Percentiles rank a stretch among this genome's conserved stretches.
phyloP scores from a whole-genome alignment of 106 monocot species.

The Phalaenopsis aphrodite region DNA sequence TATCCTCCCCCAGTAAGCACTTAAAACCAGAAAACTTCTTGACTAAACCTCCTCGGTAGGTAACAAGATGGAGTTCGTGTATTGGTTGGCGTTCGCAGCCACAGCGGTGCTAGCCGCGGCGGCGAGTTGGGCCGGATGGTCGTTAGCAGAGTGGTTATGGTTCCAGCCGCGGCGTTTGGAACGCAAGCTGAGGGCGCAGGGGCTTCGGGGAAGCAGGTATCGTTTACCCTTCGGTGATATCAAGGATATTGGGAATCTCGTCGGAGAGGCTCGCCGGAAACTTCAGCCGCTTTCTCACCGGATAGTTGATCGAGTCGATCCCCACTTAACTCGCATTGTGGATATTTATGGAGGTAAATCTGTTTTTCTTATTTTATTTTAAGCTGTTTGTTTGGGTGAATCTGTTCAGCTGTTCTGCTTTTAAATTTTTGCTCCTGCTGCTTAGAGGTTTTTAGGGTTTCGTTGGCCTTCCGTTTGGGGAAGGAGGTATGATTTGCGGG shows the following conservation, averaged over 20 bases:
- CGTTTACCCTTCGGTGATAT: slow-evolving; percentile 31
- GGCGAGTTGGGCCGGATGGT: background rate
- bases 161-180: slow-evolving; percentile 34
- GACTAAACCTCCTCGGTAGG: too few relatives aligned
- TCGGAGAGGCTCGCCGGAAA: slow-evolving; percentile 21
- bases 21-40: too few relatives aligned
- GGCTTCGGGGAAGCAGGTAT: slow-evolving; percentile 41
- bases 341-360: slow-evolving; percentile 22
- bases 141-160: slow-evolving; percentile 22
- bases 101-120: background rate
- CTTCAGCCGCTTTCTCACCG: slow-evolving; percentile 35
- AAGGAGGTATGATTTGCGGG: background rate
- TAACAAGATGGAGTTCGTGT: background rate
- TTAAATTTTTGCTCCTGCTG: background rate
- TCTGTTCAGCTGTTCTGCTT: background rate
- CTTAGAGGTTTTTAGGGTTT: background rate
- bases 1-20: too few relatives aligned
- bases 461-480: background rate
- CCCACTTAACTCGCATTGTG: slow-evolving; percentile 15
- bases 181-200: slow-evolving; percentile 41
- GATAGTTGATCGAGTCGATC: slow-evolving; percentile 31
- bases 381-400: too few relatives aligned
- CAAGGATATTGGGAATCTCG: slow-evolving; percentile 11
- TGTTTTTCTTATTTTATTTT: background rate
- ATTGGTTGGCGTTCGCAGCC: background rate